Percentiles rank a stretch among this genome's conserved stretches.
These are phyloP conservation scores for Talaromyces amestolkiae DNA, from an alignment of 2,329 filamentous ascomycete species.

Conservation along the genomic window DNA sequence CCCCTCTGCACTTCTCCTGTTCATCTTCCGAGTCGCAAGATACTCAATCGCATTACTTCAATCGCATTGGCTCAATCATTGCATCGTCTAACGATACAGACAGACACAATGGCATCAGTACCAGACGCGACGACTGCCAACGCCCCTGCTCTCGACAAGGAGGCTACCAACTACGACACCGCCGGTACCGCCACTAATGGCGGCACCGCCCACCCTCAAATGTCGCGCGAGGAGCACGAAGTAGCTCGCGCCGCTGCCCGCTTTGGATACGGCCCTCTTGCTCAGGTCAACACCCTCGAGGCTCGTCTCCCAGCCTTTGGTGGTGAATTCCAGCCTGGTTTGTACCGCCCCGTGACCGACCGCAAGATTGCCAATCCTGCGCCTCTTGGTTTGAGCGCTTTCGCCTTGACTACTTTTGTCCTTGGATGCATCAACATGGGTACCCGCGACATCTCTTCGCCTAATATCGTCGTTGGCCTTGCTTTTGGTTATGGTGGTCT, in stretches of 20 bases:
- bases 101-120: not conserved
- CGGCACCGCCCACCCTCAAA: slow-evolving; percentile 28
- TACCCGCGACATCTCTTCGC: slow-evolving; percentile 56
- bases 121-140: slow-evolving; percentile 6
- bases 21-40: not conserved
- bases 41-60: not conserved
- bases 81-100: not conserved
- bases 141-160: slow-evolving; percentile 12
- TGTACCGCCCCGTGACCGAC: slow-evolving; percentile 60
- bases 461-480: slow-evolving; percentile 66
- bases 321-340: slow-evolving; percentile 70
- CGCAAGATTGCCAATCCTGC: slow-evolving; percentile 78
- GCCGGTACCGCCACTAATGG: slow-evolving; percentile 16
- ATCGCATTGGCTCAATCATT: not conserved
- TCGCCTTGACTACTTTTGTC: slow-evolving; percentile 80
- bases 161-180: slow-evolving; percentile 5
- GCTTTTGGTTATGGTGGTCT: slow-evolving; percentile 75
- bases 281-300: slow-evolving; percentile 47
- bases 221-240: slow-evolving; percentile 47
- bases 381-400: slow-evolving; percentile 72
- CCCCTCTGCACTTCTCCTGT: not conserved
- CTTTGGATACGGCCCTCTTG: slow-evolving; percentile 53
- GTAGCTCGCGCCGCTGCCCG: slow-evolving; percentile 45
- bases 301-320: slow-evolving; percentile 62
- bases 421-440: slow-evolving; percentile 72